phyloP scores from a whole-genome alignment of 805 yeast genomes.

The Aciculoconidium aculeatum region DNA sequence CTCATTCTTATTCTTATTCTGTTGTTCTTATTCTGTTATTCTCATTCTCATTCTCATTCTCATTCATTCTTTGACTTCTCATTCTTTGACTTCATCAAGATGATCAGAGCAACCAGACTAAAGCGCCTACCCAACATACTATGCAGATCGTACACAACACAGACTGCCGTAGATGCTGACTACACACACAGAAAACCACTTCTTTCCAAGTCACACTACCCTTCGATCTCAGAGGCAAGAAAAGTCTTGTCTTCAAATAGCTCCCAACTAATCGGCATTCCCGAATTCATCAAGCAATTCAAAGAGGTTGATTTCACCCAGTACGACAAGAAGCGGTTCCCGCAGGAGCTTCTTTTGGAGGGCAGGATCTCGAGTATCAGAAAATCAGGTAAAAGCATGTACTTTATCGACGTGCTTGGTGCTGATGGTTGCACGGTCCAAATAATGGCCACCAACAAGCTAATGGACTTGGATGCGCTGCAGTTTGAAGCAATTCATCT shows the following conservation, averaged over 20 bases:
- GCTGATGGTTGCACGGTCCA: conserved; percentile 57
- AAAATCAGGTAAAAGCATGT: conserved; percentile 60
- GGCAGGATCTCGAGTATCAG: conserved; percentile 61
- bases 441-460: conserved; percentile 51
- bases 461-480: conserved; percentile 35
- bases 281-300: conserved; percentile 32
- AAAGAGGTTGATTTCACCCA: conserved; percentile 12
- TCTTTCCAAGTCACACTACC: conserved; percentile 14
- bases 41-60: no score
- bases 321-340: conserved; percentile 7
- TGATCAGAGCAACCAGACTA: no score
- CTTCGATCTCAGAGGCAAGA: conserved; percentile 13
- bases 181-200: conserved; percentile 1
- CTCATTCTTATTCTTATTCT: no score
- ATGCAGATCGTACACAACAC: no score
- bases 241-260: not conserved
- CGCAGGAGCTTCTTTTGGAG: conserved; percentile 20
- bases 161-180: no score
- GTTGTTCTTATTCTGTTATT: no score
- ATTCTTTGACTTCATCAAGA: no score
- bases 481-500: conserved; percentile 38
- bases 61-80: no score
- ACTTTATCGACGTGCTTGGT: conserved; percentile 63
- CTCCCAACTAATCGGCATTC: conserved; percentile 27
- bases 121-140: no score